Evolutionary conservation across 441 rosid genomes (phyloP).

Genomic region (Adansonia madagascariensis): DNA sequence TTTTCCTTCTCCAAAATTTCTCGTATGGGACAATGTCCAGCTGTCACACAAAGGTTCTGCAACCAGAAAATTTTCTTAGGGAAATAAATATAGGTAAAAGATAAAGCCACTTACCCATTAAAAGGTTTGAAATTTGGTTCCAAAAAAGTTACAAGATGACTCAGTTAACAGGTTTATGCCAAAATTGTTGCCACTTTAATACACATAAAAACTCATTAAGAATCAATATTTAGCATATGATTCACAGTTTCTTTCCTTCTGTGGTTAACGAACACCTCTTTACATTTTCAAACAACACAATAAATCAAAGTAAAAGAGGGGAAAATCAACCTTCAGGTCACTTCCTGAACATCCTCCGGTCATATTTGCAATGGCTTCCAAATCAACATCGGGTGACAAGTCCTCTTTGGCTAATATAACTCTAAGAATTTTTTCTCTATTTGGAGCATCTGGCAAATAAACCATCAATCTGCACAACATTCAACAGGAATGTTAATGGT

Average conservation of each 20-base stretch:
- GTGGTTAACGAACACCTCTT: neutral
- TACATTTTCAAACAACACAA: neutral
- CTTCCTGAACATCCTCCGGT: conserved; percentile 98
- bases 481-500: conserved; percentile 16
- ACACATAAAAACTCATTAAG: neutral
- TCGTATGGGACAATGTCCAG: conserved; percentile 96
- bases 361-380: conserved; percentile 88
- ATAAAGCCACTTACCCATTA: neutral
- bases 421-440: conserved; percentile 76
- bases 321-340: conserved; percentile 74
- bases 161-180: neutral
- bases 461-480: conserved; percentile 82
- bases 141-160: neutral
- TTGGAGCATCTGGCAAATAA: conserved; percentile 84
- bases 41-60: conserved; percentile 95
- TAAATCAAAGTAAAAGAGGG: conserved; percentile 1
- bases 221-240: conserved; percentile 5
- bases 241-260: neutral
- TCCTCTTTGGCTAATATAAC: conserved; percentile 94
- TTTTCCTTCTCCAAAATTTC: conserved; percentile 94
- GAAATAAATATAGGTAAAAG: conserved; percentile 35
- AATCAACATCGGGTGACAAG: conserved; percentile 65
- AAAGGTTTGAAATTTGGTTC: neutral
- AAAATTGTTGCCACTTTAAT: neutral
- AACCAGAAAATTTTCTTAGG: conserved; percentile 18